Conservation (phyloP, 257 asterid species). For the Agastache rugosa region DNA sequence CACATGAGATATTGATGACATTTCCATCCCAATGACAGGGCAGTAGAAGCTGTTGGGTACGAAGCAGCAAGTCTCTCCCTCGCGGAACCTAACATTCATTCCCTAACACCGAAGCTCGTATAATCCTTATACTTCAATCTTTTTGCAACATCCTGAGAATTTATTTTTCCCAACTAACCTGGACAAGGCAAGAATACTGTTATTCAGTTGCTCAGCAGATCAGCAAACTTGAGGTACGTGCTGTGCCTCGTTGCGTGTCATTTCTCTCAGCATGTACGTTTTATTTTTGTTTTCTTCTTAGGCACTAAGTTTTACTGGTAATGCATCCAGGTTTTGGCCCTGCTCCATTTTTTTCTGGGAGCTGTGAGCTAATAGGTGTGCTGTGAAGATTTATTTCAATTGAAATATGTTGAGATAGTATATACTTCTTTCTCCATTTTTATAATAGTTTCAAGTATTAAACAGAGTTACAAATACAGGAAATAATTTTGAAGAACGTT, state of each 20-base stretch:
- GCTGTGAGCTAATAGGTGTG: slow-evolving; percentile 35
- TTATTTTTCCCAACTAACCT: slow-evolving; percentile 33
- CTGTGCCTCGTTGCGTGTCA: neutral
- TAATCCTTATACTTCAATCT: slow-evolving; percentile 10
- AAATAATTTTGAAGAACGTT: slow-evolving; percentile 29
- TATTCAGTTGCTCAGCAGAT: slow-evolving; percentile 26
- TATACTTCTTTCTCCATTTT: slow-evolving; percentile 29
- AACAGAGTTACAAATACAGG: slow-evolving; percentile 22
- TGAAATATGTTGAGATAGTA: slow-evolving; percentile 19
- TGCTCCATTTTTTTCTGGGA: slow-evolving; percentile 49
- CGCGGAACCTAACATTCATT: slow-evolving; percentile 45
- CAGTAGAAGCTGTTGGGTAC: slow-evolving; percentile 62
- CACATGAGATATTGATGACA: slow-evolving; percentile 21
- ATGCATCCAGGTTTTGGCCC: slow-evolving; percentile 38
- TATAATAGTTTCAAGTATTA: slow-evolving; percentile 27
- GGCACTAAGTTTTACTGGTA: slow-evolving; percentile 26
- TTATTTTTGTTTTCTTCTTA: slow-evolving; percentile 19
- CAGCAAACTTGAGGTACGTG: slow-evolving; percentile 41
- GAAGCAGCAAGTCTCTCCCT: slow-evolving; percentile 57
- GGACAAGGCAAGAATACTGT: slow-evolving; percentile 22
- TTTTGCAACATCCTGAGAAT: slow-evolving; percentile 27
- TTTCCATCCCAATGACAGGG: slow-evolving; percentile 49
- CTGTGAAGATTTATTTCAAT: slow-evolving; percentile 31
- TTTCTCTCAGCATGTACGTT: neutral
- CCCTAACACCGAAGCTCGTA: slow-evolving; percentile 25